These are phyloP conservation scores for Podosphaera aphanis DNA, from an alignment of 2,329 filamentous ascomycete species.

Conservation along the genomic window DNA sequence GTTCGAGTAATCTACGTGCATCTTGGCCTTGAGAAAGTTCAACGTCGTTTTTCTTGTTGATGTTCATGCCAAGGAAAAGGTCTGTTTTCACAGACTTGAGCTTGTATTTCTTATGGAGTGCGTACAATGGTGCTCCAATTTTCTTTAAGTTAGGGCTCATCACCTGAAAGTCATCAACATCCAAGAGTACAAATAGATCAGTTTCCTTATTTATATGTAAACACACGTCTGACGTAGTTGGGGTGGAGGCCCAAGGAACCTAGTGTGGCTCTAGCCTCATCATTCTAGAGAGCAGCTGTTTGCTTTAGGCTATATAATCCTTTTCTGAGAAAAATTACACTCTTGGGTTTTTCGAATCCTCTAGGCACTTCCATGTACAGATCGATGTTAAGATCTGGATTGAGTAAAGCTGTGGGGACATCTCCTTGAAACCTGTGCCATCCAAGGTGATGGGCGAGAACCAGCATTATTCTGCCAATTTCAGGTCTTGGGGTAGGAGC, in stretches of 20 bases:
- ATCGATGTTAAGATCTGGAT: no score
- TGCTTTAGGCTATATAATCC: not conserved
- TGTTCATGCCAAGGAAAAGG: no score
- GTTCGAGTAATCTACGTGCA: not conserved
- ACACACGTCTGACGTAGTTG: not conserved
- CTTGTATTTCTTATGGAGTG: not conserved
- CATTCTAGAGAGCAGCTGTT: not conserved
- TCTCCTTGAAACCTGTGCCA: no score
- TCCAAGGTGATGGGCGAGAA: no score
- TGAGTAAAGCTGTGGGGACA: no score
- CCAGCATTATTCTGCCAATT: no score
- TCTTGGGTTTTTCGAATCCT: not conserved
- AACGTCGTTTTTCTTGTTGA: not conserved
- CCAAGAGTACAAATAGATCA: not conserved
- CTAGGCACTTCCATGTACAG: not conserved
- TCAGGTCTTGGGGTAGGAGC: no score
- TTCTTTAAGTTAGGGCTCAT: not conserved
- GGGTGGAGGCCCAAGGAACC: not conserved
- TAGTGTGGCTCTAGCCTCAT: not conserved
- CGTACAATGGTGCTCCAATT: not conserved
- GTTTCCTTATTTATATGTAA: not conserved
- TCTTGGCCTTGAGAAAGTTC: not conserved
- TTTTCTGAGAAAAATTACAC: not conserved
- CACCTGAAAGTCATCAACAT: not conserved
- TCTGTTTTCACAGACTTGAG: no score